Percentiles rank a stretch among this genome's conserved stretches.
These are phyloP conservation scores for Fusarium torulosum DNA, from an alignment of 2,329 filamentous ascomycete species.

Conservation along the genomic window DNA sequence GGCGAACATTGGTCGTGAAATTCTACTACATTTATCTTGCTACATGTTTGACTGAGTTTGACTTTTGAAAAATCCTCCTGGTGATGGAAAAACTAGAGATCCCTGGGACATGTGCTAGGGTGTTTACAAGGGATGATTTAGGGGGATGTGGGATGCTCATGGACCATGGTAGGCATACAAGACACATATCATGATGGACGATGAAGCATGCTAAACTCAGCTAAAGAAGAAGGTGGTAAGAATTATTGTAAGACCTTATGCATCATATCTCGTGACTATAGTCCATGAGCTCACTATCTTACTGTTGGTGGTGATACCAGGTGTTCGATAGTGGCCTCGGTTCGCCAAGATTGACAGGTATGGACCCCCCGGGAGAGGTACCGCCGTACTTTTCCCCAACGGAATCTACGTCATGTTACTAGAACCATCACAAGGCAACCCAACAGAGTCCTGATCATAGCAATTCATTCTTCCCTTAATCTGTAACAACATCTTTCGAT, in stretches of 20 bases:
- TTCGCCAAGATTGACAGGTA: slow-evolving; percentile 30
- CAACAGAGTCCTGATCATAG: slow-evolving; percentile 36
- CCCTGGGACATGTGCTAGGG: slow-evolving; percentile 28
- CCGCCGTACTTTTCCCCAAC: slow-evolving; percentile 45
- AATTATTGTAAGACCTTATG: neutral
- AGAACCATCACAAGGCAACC: slow-evolving; percentile 44
- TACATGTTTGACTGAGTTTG: slow-evolving; percentile 8
- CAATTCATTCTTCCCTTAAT: slow-evolving; percentile 29
- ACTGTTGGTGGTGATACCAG: slow-evolving; percentile 26
- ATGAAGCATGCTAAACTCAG: neutral
- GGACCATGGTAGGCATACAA: slow-evolving; percentile 10
- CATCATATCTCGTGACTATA: slow-evolving; percentile 7
- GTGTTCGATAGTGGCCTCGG: slow-evolving; percentile 33
- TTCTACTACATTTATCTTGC: slow-evolving; percentile 45
- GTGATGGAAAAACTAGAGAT: slow-evolving; percentile 26
- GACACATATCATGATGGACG: slow-evolving; percentile 22
- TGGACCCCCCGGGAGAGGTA: slow-evolving; percentile 15
- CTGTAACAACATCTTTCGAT: slow-evolving; percentile 12
- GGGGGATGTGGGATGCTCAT: slow-evolving; percentile 23
- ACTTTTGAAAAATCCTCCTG: slow-evolving; percentile 5
- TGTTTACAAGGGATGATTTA: slow-evolving; percentile 25
- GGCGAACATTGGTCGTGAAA: slow-evolving; percentile 54
- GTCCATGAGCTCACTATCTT: slow-evolving; percentile 15
- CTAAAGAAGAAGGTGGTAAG: slow-evolving; percentile 12
- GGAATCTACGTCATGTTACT: slow-evolving; percentile 50